phyloP scores from a whole-genome alignment of 106 monocot genomes.

The Dendrobium catenatum region DNA sequence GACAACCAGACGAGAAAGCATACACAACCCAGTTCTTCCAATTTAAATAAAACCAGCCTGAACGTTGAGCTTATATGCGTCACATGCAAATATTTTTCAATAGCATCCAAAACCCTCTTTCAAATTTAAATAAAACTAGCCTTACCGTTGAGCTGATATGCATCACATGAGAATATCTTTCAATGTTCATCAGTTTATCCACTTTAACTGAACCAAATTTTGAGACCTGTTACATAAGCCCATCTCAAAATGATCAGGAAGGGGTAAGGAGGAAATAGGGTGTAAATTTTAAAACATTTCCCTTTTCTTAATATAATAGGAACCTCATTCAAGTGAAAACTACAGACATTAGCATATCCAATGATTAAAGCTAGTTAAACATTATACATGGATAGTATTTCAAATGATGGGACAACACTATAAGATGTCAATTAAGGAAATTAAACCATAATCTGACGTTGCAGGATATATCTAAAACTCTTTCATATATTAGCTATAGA shows the following conservation, averaged over 20 bases:
- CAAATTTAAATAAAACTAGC: background rate
- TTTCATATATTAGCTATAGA: no score
- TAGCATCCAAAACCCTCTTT: no score
- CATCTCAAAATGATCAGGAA: background rate
- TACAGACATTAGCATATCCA: background rate
- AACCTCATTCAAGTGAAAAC: background rate
- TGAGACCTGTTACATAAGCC: conserved; percentile 33
- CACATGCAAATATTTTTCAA: no score
- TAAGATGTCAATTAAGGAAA: background rate
- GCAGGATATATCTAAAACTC: background rate
- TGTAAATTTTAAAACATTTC: background rate
- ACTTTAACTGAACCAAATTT: conserved; percentile 64
- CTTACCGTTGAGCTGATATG: conserved; percentile 72
- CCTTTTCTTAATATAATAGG: background rate
- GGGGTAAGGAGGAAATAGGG: background rate
- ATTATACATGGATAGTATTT: background rate
- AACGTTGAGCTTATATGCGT: no score
- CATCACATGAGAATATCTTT: conserved; percentile 70
- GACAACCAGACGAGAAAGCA: no score
- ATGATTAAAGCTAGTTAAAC: background rate
- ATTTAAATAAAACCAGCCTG: no score
- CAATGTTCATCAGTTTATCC: conserved; percentile 65
- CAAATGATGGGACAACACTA: background rate
- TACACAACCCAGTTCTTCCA: no score
- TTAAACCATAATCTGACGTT: background rate